These are phyloP conservation scores for Orbilia ellipsospora DNA, from an alignment of 2,329 filamentous ascomycete genomes.

Conservation along the genomic window DNA sequence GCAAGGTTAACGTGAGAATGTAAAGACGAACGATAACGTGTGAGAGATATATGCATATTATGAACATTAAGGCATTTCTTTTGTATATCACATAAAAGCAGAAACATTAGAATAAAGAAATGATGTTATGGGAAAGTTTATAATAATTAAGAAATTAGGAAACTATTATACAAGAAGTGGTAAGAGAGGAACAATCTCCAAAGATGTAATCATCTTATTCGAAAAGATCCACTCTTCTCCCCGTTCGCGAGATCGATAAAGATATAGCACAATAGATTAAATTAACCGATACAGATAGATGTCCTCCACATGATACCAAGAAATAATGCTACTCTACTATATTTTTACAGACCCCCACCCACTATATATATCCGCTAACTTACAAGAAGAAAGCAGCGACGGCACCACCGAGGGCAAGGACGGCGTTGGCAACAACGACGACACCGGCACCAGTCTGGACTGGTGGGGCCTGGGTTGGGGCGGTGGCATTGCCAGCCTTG, in stretches of 20 bases:
- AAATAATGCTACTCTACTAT: not conserved
- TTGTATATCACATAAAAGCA: not conserved
- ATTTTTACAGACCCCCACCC: not conserved
- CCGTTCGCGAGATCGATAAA: slow-evolving; percentile 2
- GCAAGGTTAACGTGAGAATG: not conserved
- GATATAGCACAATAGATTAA: not conserved
- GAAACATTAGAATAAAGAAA: slow-evolving; percentile 1
- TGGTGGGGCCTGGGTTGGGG: slow-evolving; percentile 32
- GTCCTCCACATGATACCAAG: slow-evolving; percentile 6
- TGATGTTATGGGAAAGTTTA: not conserved
- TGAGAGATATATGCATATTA: slow-evolving; percentile 2
- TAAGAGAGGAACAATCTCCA: slow-evolving; percentile 2
- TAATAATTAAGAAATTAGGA: slow-evolving; percentile 49
- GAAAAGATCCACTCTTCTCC: not conserved
- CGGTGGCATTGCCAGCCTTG: slow-evolving; percentile 28
- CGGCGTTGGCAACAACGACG: slow-evolving; percentile 36
- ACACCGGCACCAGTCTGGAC: slow-evolving; percentile 38
- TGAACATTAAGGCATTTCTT: slow-evolving; percentile 46
- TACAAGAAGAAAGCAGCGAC: slow-evolving; percentile 56
- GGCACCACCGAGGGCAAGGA: slow-evolving; percentile 53
- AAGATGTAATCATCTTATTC: slow-evolving; percentile 1
- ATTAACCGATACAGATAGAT: slow-evolving; percentile 8
- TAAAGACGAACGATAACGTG: not conserved
- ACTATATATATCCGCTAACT: slow-evolving; percentile 25
- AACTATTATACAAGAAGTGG: slow-evolving; percentile 47